Evolutionary conservation across 208 protist species (phyloP).

Genomic region (Acanthamoeba royreba): DNA sequence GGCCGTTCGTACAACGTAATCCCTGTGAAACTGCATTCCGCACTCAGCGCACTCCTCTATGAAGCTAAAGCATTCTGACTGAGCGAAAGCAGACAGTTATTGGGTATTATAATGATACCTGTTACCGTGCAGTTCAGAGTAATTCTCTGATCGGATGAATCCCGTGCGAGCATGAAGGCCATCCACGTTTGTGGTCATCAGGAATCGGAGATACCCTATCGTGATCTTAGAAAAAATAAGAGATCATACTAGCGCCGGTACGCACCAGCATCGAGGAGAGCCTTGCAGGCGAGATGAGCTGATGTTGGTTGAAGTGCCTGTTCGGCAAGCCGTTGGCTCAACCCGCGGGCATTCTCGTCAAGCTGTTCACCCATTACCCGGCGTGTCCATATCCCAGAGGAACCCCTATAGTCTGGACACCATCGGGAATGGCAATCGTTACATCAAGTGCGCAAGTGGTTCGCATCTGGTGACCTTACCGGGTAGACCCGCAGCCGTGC

Average conservation of each 20-base stretch:
- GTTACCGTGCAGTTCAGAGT: slow-evolving; percentile 42
- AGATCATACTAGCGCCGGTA: not conserved
- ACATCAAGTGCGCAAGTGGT: not conserved
- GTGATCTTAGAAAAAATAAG: not conserved
- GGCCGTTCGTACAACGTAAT: not conserved
- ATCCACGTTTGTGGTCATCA: slow-evolving; percentile 48
- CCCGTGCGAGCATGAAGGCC: not conserved
- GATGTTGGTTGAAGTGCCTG: not conserved
- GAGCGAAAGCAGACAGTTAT: not conserved
- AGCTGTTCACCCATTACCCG: not conserved
- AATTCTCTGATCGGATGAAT: not conserved
- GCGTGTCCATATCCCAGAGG: slow-evolving; percentile 5
- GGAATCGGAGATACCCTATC: not conserved
- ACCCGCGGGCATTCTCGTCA: not conserved
- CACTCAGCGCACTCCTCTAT: slow-evolving; percentile 25
- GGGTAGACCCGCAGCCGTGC: not conserved
- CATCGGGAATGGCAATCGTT: not conserved
- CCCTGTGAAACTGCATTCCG: not conserved
- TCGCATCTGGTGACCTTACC: not conserved
- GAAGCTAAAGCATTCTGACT: not conserved
- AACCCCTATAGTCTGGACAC: not conserved
- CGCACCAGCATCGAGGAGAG: not conserved
- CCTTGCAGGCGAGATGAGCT: not conserved
- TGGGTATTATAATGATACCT: no score
- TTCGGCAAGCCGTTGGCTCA: not conserved